Evolutionary conservation across 495 filamentous ascomycete genomes (phyloP), one percentile per base, ranked within the genome.

Genomic region (Tuber aestivum): DNA sequence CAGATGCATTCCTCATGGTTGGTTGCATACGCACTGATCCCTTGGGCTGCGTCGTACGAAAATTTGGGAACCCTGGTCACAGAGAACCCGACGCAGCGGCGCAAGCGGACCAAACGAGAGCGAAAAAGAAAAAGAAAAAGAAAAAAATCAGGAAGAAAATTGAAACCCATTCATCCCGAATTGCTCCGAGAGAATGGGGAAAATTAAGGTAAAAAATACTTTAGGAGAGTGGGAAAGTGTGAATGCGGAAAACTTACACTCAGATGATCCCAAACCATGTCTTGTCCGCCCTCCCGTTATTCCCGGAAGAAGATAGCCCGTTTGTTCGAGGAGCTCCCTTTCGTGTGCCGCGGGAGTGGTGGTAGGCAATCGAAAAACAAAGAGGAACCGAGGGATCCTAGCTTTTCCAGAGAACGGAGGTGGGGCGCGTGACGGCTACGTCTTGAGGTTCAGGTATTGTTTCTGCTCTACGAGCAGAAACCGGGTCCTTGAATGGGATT

Each of bases 251-350:
- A 75, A 79, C 78, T 76, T 69, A 79, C 78, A 35, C 65, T 79
- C 73, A 79, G 70, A 76, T 79, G 78, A 12, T 79, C 76, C 78
- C 78, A 79, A 38, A 65, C 73, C 78, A 79, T 79, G 48, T 75
- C 45, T 40, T 74, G 21, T 35, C 45, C 35, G 35, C 72, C 56
- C n/a, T 78, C 72, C 42, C 40, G 70, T 45, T 20, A 70, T 75
- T 41, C 65, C 32, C 56, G 14, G 27, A 65, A 35, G 56, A 65
- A 65, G 35, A 65, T 20, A 35, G 27, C 14, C 56, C 56, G 42
- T 71, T 42, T 75, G 38, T 45, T 79, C 44, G 70, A 75, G 70
- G 35, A 44, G 45, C 45, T 40, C 69, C 41, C 44, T 69, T 23
- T 38, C 41, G 69, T 42, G 65, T 40, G 70, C 40, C 41, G 20